Evolutionary conservation across 805 yeast species (phyloP), one percentile per base, ranked within the genome.

Genomic region (Wickerhamomyces sydowiorum): DNA sequence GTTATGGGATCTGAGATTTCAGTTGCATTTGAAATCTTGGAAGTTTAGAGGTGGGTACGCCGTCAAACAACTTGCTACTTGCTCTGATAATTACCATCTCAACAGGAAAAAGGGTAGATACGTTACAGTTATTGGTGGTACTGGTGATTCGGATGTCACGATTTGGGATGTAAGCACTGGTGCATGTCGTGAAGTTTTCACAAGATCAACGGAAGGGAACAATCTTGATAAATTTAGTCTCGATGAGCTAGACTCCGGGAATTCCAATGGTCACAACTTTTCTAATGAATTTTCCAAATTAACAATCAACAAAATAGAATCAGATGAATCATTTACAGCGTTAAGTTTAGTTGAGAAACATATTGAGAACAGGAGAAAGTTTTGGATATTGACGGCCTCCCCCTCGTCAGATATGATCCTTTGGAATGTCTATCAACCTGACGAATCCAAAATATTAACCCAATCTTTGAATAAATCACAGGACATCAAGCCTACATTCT

Each of bases 1-100:
- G 48, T 61, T 91, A 14, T 89, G 96, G 95, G 96, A 89, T 59
- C 49, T 86, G 28, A 66, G 95, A 41, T 86, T 88, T 57, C 70
- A 70, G 28, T 44, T 83, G 0, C 64, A 74, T 33, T 64, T 87
- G 28, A 80, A 75, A 46, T 67, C 82, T 1, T 84, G 88, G 79
- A 72, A 73, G 9, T 70, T 87, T 36, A 73, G 70, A 32, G 65
- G 67, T 13, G 68, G 69, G 4, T 61, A 56, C 19, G 75, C 82
- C 1, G 78, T 88, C 8, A 64, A 66, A 9, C 60, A 70, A 23
- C 54, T 88, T 9, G 56, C 54, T 8, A 47, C 66, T 3, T 66
- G 77, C 27, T 78, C 83, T 0, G 49, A 59, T 5, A 60, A 60
- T 9, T 66, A 59, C 40, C 60, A 60, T 13, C 35, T 64, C 8